Evolutionary conservation across 2,329 filamentous ascomycete genomes (phyloP).

Genomic region (Pyrenochaeta sp.): DNA sequence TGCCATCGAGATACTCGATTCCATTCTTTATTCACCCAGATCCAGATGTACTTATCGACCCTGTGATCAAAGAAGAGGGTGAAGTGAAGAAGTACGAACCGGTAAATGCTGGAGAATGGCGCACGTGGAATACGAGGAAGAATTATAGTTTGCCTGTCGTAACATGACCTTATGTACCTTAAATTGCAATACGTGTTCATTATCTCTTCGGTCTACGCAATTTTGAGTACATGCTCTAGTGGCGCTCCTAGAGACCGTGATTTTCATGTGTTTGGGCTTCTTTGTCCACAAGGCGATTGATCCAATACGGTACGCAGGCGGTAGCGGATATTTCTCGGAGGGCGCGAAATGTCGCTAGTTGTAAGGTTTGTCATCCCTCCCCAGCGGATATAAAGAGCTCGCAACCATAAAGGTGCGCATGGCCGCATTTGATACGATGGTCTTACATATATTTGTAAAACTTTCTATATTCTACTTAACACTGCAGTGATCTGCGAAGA

Average conservation of each 20-base stretch:
- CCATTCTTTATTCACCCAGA: conserved; percentile 51
- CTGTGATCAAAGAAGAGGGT: conserved; percentile 42
- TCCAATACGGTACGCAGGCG: too few relatives aligned
- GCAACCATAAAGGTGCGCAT: neutral
- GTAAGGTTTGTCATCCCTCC: neutral
- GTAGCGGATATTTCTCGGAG: neutral
- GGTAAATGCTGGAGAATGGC: conserved; percentile 47
- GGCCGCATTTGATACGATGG: neutral
- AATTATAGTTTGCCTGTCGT: conserved; percentile 24
- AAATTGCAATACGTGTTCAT: too few relatives aligned
- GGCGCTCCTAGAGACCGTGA: too few relatives aligned
- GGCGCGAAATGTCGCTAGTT: neutral
- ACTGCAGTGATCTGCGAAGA: neutral
- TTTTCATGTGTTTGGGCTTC: too few relatives aligned
- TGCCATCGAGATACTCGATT: conserved; percentile 48
- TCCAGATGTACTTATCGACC: conserved; percentile 44
- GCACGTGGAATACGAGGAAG: conserved; percentile 43
- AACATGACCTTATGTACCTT: neutral
- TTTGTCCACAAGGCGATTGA: too few relatives aligned
- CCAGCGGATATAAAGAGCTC: neutral
- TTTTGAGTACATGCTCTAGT: too few relatives aligned
- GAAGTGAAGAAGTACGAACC: conserved; percentile 49
- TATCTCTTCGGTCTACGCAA: too few relatives aligned
- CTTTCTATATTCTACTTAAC: neutral
- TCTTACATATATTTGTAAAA: neutral